Evolutionary conservation across 2,329 filamentous ascomycete species (phyloP), one percentile per base, ranked within the genome.

Genomic region (Juglanconis sp.): DNA sequence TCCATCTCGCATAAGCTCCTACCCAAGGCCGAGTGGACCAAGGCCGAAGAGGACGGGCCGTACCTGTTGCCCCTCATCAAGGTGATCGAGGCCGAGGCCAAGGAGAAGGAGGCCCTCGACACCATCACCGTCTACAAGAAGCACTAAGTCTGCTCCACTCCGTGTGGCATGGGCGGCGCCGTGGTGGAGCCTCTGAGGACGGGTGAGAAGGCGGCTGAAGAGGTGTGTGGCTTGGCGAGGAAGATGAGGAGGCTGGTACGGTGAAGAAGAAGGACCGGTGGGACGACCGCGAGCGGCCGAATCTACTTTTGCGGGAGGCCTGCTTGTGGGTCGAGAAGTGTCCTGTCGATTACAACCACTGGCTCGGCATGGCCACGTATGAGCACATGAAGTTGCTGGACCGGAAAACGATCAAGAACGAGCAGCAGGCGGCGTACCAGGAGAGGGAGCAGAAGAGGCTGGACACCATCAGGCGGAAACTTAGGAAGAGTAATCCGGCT

Each of bases 1-100:
- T 85, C 81, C 70, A 76, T 85, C 72, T 75, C 81, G 70, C 86
- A 88, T 76, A 86, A 87, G 79, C 77, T 88, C 64, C 80, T 88
- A 59, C 83, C 86, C 73, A 83, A 82, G 78, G 72, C 79, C 38
- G 74, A 86, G 72, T 86, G 83, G 84, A 85, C 81, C 68, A 85
- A 82, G 76, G 68, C 78, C 67, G 77, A 82, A 70, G 78, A 82
- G 78, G 84, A 87, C 67, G 68, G 73, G 40, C 79, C 79, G 35
- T 86, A 87, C 76, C 79, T 87, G 49, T 68, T 71, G 65, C 80
- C 78, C 63, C 74, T 86, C 66, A 77, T 86, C 68, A 72, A 77
- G 65, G 71, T 83, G 72, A 73, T 86, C 70, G 72, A 78, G 71
- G 75, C 76, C 63, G 77, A 75, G 64, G 77, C 76, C 62, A 72